A percentile compares a stretch with the other conserved stretches of the same genome.
Conservation (phyloP, 257 asterid genomes). For the Solanum paucissectum region DNA sequence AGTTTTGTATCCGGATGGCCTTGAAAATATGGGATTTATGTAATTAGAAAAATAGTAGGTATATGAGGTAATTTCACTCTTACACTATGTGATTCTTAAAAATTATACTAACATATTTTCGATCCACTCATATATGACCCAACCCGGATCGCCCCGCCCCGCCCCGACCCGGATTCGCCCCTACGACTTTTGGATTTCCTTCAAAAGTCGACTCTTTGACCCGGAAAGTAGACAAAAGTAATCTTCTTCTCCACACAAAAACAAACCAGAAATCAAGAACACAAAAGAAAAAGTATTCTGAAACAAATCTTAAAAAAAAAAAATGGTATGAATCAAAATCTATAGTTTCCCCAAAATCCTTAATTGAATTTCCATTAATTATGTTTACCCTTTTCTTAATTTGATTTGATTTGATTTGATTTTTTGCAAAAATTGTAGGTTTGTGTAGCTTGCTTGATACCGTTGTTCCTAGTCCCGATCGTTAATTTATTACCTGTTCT, state of each 20-base stretch:
- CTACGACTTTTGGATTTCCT: background rate
- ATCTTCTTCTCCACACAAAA: background rate
- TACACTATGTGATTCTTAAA: too few species aligned
- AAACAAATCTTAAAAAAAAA: background rate
- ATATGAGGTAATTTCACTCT: too few species aligned
- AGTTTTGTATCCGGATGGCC: too few species aligned
- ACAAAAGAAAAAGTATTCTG: background rate
- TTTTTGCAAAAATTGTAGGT: conserved; percentile 31
- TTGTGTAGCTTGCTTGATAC: conserved; percentile 79
- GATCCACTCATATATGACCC: background rate
- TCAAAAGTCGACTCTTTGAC: background rate
- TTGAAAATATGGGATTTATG: too few species aligned
- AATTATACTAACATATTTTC: fast-evolving
- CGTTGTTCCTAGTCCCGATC: conserved; percentile 85
- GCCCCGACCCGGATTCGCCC: too few species aligned
- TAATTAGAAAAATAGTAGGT: too few species aligned
- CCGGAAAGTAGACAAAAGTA: background rate
- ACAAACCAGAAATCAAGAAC: background rate
- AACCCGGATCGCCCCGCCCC: too few species aligned
- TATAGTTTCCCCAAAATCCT: background rate
- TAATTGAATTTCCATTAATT: background rate
- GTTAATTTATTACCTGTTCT: conserved; percentile 72
- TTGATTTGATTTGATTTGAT: background rate
- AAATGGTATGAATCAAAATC: background rate
- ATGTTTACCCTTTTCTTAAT: background rate